Conservation (phyloP, 805 yeast species). For the Suhomyces prunicola region DNA sequence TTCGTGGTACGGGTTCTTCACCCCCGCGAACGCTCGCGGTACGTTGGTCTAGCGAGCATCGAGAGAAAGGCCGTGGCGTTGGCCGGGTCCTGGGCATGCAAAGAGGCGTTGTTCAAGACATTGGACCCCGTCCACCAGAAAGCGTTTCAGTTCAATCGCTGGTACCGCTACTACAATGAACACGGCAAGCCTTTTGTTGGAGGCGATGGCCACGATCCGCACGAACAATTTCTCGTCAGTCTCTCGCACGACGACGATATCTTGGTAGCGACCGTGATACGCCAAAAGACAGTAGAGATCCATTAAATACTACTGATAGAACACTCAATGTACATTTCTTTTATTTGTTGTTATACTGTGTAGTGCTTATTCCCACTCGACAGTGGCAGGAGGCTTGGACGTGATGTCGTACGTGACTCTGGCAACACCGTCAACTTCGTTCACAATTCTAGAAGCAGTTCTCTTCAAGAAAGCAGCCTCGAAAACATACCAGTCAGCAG, state of each 20-base stretch:
- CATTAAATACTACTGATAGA: no score
- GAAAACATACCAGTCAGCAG: constrained; percentile 98
- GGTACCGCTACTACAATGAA: constrained; percentile 48
- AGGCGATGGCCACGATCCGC: constrained; percentile 22
- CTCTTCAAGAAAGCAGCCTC: constrained; percentile 88
- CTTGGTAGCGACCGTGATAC: constrained; percentile 53
- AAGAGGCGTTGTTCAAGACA: constrained; percentile 71
- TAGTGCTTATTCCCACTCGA: constrained; percentile 88
- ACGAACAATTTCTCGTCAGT: constrained; percentile 51
- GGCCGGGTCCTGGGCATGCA: constrained; percentile 66
- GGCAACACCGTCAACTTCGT: constrained; percentile 98
- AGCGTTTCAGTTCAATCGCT: constrained; percentile 52
- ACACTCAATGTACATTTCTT: neutral
- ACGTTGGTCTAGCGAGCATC: constrained; percentile 18
- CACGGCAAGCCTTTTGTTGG: constrained; percentile 46
- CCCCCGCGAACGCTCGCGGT: constrained; percentile 32
- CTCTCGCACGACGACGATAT: constrained; percentile 66
- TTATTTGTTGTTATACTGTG: neutral
- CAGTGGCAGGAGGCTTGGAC: constrained; percentile 99
- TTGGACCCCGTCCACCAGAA: constrained; percentile 48
- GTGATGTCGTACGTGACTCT: constrained; percentile 98
- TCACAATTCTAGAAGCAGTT: constrained; percentile 93
- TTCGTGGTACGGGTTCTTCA: constrained; percentile 52
- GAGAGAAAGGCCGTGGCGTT: constrained; percentile 33
- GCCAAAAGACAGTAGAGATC: constrained; percentile 25